Evolutionary conservation across 23 red algal genomes (phyloP), one percentile per base, ranked within the genome.

Genomic region (Cyanidioschyzon merolae): DNA sequence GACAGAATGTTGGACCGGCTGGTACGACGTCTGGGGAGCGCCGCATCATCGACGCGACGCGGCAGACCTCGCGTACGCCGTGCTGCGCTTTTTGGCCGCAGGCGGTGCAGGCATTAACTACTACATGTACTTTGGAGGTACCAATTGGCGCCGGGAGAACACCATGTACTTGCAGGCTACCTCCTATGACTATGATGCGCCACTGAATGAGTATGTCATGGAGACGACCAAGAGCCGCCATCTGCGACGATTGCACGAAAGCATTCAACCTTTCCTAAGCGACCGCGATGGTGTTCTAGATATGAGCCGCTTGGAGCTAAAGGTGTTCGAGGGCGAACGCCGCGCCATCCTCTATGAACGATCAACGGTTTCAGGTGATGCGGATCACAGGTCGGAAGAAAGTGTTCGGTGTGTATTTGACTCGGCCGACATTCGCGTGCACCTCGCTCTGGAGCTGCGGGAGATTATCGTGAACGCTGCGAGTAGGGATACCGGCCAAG

Each of bases 51-150:
- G 75, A 34, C 86, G 87, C 71, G 30, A 58, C 41, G 74, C 77
- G 18, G 17, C 37, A 24, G 91, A 96, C 77, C 67, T 96, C 31
- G 77, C 80, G 76, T 96, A 96, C 59, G 71, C 80, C 1, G 80
- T 85, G 1, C 80, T 84, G 16, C 84, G 88, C 37, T 90, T 88
- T 75, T 84, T 86, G 34, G 91, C 91, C 16, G 67, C 34, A 0
- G 91, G 91, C 34, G 91, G 91, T 21, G 76, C 68, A 12, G 91
- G 83, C 1, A 51, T 90, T 35, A 90, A 86, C 79, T 96, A 90
- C 68, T 96, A 96, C 79, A 96, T 96, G 91, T 90, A 82, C 77
- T 84, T 83, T 74, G 91, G 91, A 0, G 91, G 91, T 1, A 96
- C 87, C 21, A 89, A 96, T 58, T 84, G 79, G 76, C 79, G 79